phyloP scores from a whole-genome alignment of 129 eudicot species.

The Tagetes erecta region DNA sequence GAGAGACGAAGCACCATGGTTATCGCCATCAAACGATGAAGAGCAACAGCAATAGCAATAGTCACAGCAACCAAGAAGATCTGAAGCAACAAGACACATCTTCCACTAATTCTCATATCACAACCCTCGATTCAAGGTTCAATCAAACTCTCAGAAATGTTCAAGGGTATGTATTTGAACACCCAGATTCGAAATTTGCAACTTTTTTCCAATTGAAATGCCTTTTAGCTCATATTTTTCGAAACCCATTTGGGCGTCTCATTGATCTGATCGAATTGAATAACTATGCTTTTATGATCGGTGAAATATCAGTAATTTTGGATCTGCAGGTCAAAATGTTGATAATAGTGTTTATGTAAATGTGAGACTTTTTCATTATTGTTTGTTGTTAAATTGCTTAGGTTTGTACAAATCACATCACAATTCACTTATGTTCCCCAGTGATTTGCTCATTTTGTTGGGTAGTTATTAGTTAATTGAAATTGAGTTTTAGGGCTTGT shows the following conservation, averaged over 20 bases:
- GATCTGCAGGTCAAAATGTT: conserved; percentile 38
- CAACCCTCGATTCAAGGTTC: conserved; percentile 85
- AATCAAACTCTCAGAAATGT: conserved; percentile 90
- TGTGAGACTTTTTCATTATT: conserved; percentile 5
- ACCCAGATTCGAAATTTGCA: conserved; percentile 25
- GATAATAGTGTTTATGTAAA: conserved; percentile 14
- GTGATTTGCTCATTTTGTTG: conserved; percentile 19
- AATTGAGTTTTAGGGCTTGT: conserved; percentile 30
- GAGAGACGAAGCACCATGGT: conserved; percentile 40
- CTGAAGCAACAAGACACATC: conserved; percentile 34
- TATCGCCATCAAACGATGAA: conserved; percentile 37
- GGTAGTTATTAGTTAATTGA: background rate
- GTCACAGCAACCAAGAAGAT: conserved; percentile 44
- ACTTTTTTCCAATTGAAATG: background rate
- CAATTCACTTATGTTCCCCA: conserved; percentile 3
- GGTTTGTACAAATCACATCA: background rate
- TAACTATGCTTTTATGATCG: conserved; percentile 14
- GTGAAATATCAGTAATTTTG: conserved; percentile 25
- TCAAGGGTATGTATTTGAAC: conserved; percentile 56
- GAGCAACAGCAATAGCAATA: conserved; percentile 37
- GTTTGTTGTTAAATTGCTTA: conserved; percentile 14
- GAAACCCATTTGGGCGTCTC: conserved; percentile 7
- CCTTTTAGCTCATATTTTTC: conserved; percentile 23
- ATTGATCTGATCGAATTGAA: conserved; percentile 17
- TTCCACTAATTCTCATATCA: conserved; percentile 35